Conservation (phyloP, 2,329 filamentous ascomycete genomes). For the Pestalotiopsis sp. region DNA sequence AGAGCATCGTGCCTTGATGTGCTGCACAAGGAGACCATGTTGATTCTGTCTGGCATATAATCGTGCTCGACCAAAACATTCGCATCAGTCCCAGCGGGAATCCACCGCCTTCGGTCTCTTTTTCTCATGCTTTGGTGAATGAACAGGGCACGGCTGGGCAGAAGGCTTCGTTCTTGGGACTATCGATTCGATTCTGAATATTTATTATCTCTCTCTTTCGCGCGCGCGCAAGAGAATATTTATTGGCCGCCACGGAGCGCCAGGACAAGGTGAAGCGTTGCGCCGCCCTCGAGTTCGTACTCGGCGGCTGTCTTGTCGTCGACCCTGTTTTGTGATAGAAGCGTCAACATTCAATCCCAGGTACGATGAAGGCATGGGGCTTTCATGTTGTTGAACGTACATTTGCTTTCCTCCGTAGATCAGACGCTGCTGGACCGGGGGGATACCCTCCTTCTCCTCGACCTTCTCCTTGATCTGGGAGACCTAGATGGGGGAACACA, state of each 20-base stretch:
- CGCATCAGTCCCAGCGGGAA: too few relatives aligned
- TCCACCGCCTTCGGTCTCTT: too few relatives aligned
- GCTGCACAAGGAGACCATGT: too few relatives aligned
- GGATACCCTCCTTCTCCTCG: slow-evolving; percentile 98
- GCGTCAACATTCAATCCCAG: background rate
- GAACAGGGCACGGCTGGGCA: too few relatives aligned
- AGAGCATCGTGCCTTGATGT: too few relatives aligned
- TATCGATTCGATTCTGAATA: too few relatives aligned
- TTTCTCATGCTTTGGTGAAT: too few relatives aligned
- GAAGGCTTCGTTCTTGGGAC: too few relatives aligned
- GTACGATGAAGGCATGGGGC: background rate
- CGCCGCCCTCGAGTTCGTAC: slow-evolving; percentile 88
- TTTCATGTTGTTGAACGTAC: slow-evolving; percentile 45
- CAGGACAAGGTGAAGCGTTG: slow-evolving; percentile 92
- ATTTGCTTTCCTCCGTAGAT: slow-evolving; percentile 99
- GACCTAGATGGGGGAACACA: slow-evolving; percentile 59
- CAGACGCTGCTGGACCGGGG: slow-evolving; percentile 91
- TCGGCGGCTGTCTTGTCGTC: slow-evolving; percentile 94
- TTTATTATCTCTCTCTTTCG: background rate
- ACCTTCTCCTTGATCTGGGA: slow-evolving; percentile 98
- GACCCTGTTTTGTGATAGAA: slow-evolving; percentile 59
- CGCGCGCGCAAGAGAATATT: background rate
- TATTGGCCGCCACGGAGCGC: slow-evolving; percentile 78
- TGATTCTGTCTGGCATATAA: too few relatives aligned
- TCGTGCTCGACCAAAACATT: too few relatives aligned